Base-by-base conservation (phyloP, 2,329 filamentous ascomycete genomes). In the Sclerotinia sclerotiorum region DNA sequence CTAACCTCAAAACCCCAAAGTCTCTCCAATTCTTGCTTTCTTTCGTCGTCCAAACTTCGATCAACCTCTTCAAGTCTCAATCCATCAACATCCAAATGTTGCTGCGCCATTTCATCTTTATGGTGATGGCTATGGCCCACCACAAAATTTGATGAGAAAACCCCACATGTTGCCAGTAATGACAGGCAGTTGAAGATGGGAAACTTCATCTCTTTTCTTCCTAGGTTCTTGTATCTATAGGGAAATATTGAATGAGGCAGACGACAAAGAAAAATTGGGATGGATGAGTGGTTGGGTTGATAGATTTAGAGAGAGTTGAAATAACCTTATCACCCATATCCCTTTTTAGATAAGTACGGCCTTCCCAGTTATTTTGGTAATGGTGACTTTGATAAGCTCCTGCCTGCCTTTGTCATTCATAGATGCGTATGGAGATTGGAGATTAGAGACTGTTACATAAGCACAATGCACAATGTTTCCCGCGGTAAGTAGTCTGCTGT, bases 1-100 rank as follows among this genome's bases (percentile, higher is more conserved):
- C 58, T 35, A 19, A 86, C 85, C 78, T 87, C 85, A 57, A 79
- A 80, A 2, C 84, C 84, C 85, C 85, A 87, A 81, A 86, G 87
- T 61, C 78, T 78, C 74, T 87, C 82, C 55, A 87, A 77, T 73
- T 85, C 84, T 21, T 82, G 82, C 32, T 84, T 80, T 71, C 85
- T 84, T 69, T 81, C 79, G 27, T 80, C 81, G 80, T 79, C 71
- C 79, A 60, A 35, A 63, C 24, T 24, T 51, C 32, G 44, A 39
- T 24, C 46, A n/a, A 17, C 29, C 32, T n/a, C 17, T 68, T 72
- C 63, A 35, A 58, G 6, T 19, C 46, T 17, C 29, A 51, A 19
- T 39, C 10, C 46, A 5, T 24, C 15, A 2, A 3, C 15, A 35
- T 35, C 24, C n/a, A 13, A 42, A 55, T 55, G 24, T 42, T 32